Base-by-base conservation (phyloP, 768 basidiomycete genomes). In the Sistotremastrum niveocremeum region DNA sequence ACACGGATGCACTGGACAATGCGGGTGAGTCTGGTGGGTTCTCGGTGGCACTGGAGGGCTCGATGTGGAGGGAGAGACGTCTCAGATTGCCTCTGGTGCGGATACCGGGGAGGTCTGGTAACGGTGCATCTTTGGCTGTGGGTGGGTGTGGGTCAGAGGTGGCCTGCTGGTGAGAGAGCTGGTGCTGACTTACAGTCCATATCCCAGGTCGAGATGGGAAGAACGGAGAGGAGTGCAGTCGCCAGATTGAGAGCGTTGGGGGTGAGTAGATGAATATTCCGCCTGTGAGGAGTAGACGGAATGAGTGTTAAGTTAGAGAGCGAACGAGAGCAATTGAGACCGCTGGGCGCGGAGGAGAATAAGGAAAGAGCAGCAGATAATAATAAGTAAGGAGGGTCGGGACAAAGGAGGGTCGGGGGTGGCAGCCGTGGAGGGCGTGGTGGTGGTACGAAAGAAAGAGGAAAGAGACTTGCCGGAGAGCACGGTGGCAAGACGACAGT, bases 121-220 rank as follows among this genome's bases (percentile, higher is more conserved):
- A 11, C 12, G 36, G 20, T 7, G 5, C 35, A n/a, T 20, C 39
- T 36, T 9, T 12, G 39, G 46, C 39, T 40, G 34, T 31, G 39
- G 41, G 29, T 6, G 35, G 32, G 35, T 45, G 39, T 29, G 46
- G 43, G 43, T 55, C 52, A 41, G 44, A 46, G 43, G 36, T 20
- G 45, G 44, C 41, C 40, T 49, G 45, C 54, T 47, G 11, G 34
- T n/a, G 44, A n/a, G 44, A 35, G 11, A n/a, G 30, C n/a, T 29
- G 29, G 32, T 9, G 44, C 32, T 12, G 47, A 56, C 57, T 47
- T 54, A 53, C 59, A 52, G 57, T 54, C 56, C 39, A 49, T 51
- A 39, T 52, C 49, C 51, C 57, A 58, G 52, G 54, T 51, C 60
- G 56, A 62, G 54, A 49, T 52, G 34, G 53, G 43, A 48, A 48